Percentiles rank a stretch among this genome's conserved stretches.
These are phyloP conservation scores for Nitzschia putrida DNA, from an alignment of 108 stramenopile genomes.

Conservation along the genomic window DNA sequence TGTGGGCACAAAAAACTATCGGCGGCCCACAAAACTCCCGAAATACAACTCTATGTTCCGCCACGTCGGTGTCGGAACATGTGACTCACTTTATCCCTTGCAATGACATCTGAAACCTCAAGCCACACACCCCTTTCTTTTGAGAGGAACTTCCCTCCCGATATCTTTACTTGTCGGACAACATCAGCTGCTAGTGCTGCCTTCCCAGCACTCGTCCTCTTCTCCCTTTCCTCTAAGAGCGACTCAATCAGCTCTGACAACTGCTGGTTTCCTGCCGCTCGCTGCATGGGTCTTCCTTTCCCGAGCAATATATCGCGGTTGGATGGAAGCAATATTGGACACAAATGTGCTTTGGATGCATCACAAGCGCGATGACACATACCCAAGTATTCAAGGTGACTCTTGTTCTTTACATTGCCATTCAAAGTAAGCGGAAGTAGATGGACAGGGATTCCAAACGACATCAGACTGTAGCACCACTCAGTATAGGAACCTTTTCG, in stretches of 20 bases:
- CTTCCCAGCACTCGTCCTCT: constrained; percentile 21
- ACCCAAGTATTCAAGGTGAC: constrained; percentile 19
- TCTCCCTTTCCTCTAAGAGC: background rate
- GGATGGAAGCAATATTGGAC: too few relatives aligned
- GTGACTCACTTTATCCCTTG: constrained; percentile 27
- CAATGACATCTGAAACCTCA: constrained; percentile 15
- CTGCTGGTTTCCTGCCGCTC: constrained; percentile 17
- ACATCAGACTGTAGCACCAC: constrained; percentile 22
- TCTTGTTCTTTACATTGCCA: constrained; percentile 22
- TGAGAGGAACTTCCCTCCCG: constrained; percentile 12
- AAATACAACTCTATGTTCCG: too few relatives aligned
- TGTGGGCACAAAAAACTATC: too few relatives aligned
- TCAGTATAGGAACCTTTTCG: constrained; percentile 27
- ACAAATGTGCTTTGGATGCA: too few relatives aligned
- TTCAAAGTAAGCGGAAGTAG: constrained; percentile 20
- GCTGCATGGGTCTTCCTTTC: constrained; percentile 28
- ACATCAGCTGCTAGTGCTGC: constrained; percentile 11
- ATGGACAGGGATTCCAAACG: constrained; percentile 27
- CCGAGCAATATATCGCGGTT: constrained; percentile 34
- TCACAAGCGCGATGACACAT: too few relatives aligned
- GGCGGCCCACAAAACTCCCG: too few relatives aligned
- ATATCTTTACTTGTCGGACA: constrained; percentile 5
- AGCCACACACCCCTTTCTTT: constrained; percentile 21
- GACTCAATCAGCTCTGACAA: constrained; percentile 16
- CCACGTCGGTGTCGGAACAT: constrained; percentile 33